Base-by-base conservation (phyloP, 768 basidiomycete species). In the Auricularia auricula-judae region DNA sequence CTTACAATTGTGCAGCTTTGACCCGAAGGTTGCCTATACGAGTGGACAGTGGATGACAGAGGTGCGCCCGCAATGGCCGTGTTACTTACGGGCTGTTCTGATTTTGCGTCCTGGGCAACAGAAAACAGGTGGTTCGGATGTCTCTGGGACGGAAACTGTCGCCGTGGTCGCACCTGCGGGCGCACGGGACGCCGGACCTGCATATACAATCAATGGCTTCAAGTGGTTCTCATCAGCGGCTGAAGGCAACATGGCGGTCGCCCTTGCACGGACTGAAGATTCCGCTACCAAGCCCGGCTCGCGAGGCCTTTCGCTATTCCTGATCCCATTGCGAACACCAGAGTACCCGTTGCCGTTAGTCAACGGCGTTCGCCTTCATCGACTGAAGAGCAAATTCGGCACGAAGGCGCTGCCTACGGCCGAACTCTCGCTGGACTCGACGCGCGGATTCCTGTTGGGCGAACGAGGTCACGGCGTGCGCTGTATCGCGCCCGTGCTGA, bases 21-120 rank as follows among this genome's bases (percentile, higher is more conserved):
- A 91, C 70, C 83, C 87, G 8, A 69, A 75, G 1, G 64, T 72
- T 36, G 85, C 87, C 0, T 91, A 84, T 66, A 88, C 86, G 3
- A 82, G 88, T 10, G 89, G 89, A 0, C 89, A 91, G 73, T 91
- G 88, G 88, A 89, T 89, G 89, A 90, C 89, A 3, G 88, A 90
- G 76, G 87, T 81, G 65, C 3, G 72, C 66, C 14, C 29, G 12
- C 12, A n/a, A 29, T 29, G 39, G n/a, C 16, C 18, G 11, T 23
- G 39, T 2, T 18, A 18, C 61, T 62, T 16, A 62, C 23, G 35
- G 33, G 4, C 16, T 42, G 16, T 42, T 51, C 44, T 21, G 29
- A 4, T 44, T 5, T 3, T 33, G 4, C 39, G 44, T 33, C 12
- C 8, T 18, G 12, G 16, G 67, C 68, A 66, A 36, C 65, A 23